Conservation (phyloP, 2,329 filamentous ascomycete species). For the Xylaria sp. region DNA sequence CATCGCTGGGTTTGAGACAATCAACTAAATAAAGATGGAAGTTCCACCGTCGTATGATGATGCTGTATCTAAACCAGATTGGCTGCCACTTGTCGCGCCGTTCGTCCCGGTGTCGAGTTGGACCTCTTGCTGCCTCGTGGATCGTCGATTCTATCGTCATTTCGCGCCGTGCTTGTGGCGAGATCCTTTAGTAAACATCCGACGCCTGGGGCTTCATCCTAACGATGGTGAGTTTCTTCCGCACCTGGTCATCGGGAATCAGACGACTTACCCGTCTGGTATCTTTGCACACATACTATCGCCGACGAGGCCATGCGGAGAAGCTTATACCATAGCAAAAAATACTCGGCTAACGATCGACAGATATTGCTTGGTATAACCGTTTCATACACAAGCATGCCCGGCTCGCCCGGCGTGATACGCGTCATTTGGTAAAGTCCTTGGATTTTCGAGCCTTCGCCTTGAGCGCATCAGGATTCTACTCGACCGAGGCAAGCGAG, state of each 20-base stretch:
- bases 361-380: constrained; percentile 47
- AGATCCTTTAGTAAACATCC: constrained; percentile 40
- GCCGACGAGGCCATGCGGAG: background rate
- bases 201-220: constrained; percentile 38
- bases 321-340: constrained; percentile 19
- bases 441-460: constrained; percentile 46
- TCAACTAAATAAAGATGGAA: constrained; percentile 26
- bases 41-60: constrained; percentile 50
- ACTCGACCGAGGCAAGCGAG: constrained; percentile 36
- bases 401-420: constrained; percentile 32
- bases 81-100: constrained; percentile 44
- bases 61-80: constrained; percentile 43
- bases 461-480: constrained; percentile 37
- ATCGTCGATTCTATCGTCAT: constrained; percentile 40
- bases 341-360: constrained; percentile 14
- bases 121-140: constrained; percentile 45
- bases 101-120: constrained; percentile 41
- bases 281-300: background rate
- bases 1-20: no score
- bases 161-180: constrained; percentile 52
- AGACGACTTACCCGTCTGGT: background rate
- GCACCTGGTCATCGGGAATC: no score
- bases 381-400: constrained; percentile 41
- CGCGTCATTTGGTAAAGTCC: constrained; percentile 39
- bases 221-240: constrained; percentile 36